phyloP scores from a whole-genome alignment of 768 basidiomycete genomes.

The Suillus sp. region DNA sequence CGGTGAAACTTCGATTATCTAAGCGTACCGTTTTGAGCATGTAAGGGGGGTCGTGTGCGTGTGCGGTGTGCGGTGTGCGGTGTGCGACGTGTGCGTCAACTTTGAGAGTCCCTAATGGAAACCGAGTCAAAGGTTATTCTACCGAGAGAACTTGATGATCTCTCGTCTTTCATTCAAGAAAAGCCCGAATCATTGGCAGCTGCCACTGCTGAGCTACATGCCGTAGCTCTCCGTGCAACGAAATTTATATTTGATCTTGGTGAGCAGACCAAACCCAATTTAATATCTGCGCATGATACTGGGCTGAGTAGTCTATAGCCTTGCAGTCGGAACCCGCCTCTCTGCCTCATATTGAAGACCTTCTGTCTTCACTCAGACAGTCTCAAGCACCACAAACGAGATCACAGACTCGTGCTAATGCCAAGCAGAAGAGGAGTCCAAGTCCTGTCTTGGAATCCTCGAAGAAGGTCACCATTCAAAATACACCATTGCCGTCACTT shows the following conservation, averaged over 20 bases:
- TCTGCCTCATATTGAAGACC: slow-evolving; percentile 58
- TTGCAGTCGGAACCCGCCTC: slow-evolving; percentile 69
- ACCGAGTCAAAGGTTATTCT: slow-evolving; percentile 24
- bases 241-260: slow-evolving; percentile 79
- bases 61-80: no score
- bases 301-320: slow-evolving; percentile 41
- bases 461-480: slow-evolving; percentile 39
- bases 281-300: slow-evolving; percentile 10
- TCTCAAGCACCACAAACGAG: slow-evolving; percentile 73
- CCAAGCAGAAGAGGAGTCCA: slow-evolving; percentile 45
- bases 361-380: slow-evolving; percentile 71
- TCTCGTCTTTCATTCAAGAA: slow-evolving; percentile 58
- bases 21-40: no score
- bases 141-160: slow-evolving; percentile 46
- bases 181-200: slow-evolving; percentile 56
- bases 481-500: slow-evolving; percentile 77
- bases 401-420: slow-evolving; percentile 52
- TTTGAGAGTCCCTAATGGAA: neutral
- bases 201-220: slow-evolving; percentile 54
- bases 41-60: no score
- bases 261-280: slow-evolving; percentile 36
- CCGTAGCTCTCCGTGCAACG: slow-evolving; percentile 63
- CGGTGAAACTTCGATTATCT: no score
- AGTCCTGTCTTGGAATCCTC: slow-evolving; percentile 36
- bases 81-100: no score